A percentile compares a stretch with the other conserved stretches of the same genome.
Evolutionary conservation across 257 asterid species (phyloP).

Genomic region (Mentha longifolia): DNA sequence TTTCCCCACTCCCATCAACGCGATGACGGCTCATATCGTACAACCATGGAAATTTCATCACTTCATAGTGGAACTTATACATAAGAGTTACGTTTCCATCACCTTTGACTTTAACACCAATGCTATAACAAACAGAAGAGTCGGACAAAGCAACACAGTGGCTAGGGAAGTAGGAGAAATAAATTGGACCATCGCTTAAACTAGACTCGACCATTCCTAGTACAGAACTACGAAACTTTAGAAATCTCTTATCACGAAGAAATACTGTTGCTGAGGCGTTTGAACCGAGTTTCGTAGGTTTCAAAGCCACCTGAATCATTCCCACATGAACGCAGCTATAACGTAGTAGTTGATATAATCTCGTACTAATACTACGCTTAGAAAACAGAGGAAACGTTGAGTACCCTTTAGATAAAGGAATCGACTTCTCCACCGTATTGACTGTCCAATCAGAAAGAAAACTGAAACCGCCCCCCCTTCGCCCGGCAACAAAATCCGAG

Average conservation of each 20-base stretch:
- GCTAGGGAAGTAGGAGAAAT: not conserved
- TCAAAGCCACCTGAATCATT: slow-evolving; percentile 1
- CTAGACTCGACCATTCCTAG: not conserved
- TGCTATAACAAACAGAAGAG: not conserved
- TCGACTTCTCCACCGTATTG: not conserved
- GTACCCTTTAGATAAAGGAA: not conserved
- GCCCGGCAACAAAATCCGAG: not conserved
- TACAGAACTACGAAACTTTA: not conserved
- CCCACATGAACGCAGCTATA: not conserved
- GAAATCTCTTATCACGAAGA: not conserved
- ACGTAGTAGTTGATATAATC: not conserved
- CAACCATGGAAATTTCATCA: not conserved
- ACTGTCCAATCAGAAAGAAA: not conserved
- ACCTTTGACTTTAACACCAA: not conserved
- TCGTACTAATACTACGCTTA: not conserved
- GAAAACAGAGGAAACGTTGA: not conserved
- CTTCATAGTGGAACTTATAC: not conserved
- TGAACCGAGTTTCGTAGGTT: not conserved
- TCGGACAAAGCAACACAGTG: not conserved
- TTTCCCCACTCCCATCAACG: not conserved
- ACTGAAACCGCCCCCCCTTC: not conserved
- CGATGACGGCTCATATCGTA: not conserved
- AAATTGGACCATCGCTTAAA: not conserved
- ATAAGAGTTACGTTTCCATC: not conserved
- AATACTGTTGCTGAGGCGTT: not conserved